These are phyloP conservation scores for Leishmania tropica DNA, from an alignment of 208 protist genomes.

Conservation along the genomic window DNA sequence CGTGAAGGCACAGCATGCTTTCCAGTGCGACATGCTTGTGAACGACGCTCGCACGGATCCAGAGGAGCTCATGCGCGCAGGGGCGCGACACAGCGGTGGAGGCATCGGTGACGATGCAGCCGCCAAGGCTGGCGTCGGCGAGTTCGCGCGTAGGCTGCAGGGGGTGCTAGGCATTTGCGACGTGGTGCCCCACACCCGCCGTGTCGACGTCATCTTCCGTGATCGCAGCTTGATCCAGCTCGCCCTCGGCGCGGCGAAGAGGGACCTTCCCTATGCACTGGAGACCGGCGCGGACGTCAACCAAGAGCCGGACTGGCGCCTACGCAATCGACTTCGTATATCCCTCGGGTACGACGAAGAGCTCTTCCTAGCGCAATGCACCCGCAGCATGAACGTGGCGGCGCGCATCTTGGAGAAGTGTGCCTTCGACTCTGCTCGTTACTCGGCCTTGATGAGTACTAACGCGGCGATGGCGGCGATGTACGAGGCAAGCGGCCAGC, in stretches of 20 bases:
- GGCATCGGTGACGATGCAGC: not conserved
- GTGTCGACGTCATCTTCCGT: constrained; percentile 74
- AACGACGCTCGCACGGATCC: constrained; percentile 59
- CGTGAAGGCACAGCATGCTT: constrained; percentile 59
- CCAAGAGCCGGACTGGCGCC: constrained; percentile 62
- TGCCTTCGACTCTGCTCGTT: constrained; percentile 41
- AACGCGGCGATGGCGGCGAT: constrained; percentile 18
- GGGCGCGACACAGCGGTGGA: not conserved
- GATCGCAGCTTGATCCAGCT: constrained; percentile 68
- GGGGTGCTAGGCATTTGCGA: constrained; percentile 57
- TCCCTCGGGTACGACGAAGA: constrained; percentile 88
- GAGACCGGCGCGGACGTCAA: constrained; percentile 28
- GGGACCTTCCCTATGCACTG: constrained; percentile 22
- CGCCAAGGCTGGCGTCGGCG: constrained; percentile 25
- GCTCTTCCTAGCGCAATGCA: constrained; percentile 58
- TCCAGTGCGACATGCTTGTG: constrained; percentile 90
- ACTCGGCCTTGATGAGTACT: constrained; percentile 15
- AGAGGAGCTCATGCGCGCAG: not conserved
- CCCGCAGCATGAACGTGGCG: constrained; percentile 53
- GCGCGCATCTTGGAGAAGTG: constrained; percentile 68
- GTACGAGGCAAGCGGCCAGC: constrained; percentile 23
- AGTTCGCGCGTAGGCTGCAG: constrained; percentile 66
- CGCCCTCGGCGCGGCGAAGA: constrained; percentile 62
- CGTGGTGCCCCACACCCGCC: constrained; percentile 47
- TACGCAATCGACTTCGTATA: constrained; percentile 80